phyloP scores from a whole-genome alignment of 2,329 filamentous ascomycete genomes.

The Lachnellula arida region DNA sequence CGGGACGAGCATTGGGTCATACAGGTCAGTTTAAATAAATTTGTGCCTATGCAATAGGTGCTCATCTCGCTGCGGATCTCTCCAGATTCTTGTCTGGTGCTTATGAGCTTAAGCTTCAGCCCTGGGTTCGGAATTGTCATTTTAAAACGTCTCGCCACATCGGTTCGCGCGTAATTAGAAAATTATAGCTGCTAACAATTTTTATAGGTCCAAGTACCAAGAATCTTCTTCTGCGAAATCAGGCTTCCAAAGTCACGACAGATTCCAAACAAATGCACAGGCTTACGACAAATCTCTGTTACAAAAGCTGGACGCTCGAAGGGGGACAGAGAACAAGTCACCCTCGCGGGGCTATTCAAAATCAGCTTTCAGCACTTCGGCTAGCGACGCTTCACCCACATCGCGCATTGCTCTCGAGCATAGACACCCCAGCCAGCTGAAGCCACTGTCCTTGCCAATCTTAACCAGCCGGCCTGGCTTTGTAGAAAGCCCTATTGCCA shows the following conservation, averaged over 20 bases:
- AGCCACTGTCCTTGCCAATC: conserved; percentile 34
- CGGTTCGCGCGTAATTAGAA: background rate
- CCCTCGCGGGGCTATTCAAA: conserved; percentile 28
- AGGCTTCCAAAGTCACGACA: conserved; percentile 32
- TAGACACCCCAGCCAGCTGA: conserved; percentile 28
- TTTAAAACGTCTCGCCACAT: no score
- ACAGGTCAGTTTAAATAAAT: conserved; percentile 25
- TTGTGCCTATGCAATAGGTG: no score
- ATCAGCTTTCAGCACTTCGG: conserved; percentile 29
- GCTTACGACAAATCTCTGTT: conserved; percentile 36
- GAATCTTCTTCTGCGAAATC: conserved; percentile 19
- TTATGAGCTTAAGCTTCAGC: background rate
- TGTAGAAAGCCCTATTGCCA: conserved; percentile 27
- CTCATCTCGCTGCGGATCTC: no score
- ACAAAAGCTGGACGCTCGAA: conserved; percentile 32
- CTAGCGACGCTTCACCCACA: conserved; percentile 31
- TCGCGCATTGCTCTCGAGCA: conserved; percentile 29
- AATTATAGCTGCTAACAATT: background rate
- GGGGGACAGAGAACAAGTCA: conserved; percentile 30
- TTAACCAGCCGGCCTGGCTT: conserved; percentile 25
- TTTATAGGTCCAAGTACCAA: conserved; percentile 23
- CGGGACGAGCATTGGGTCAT: conserved; percentile 30
- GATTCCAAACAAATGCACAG: conserved; percentile 32
- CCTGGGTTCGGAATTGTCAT: background rate
- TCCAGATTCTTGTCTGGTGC: background rate